Evolutionary conservation across 257 asterid species (phyloP).

Genomic region (Fraxinus anomala): DNA sequence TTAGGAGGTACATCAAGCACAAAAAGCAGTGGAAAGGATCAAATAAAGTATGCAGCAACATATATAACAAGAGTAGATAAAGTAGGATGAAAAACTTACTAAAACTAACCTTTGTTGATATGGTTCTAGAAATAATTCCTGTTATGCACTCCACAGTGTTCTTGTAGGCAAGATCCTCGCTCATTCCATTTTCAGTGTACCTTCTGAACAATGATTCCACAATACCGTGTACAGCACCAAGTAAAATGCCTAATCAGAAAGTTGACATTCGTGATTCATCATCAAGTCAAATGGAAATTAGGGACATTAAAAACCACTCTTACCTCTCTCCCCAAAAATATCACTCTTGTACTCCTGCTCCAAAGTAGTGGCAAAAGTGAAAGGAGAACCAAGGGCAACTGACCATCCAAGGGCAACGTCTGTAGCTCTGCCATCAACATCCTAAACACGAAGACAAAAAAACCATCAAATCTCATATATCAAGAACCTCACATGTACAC

Average conservation of each 20-base stretch:
- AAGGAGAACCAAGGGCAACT: conserved; percentile 93
- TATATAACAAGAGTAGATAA: background rate
- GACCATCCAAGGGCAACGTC: conserved; percentile 99
- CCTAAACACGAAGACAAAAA: conserved; percentile 37
- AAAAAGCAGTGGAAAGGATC: conserved; percentile 15
- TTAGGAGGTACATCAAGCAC: background rate
- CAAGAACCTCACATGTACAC: background rate
- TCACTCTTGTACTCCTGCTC: conserved; percentile 93
- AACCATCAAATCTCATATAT: conserved; percentile 18
- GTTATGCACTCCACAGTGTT: conserved; percentile 88
- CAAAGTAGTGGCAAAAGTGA: conserved; percentile 87
- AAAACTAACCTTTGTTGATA: conserved; percentile 73
- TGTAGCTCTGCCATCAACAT: conserved; percentile 94
- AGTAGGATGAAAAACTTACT: background rate
- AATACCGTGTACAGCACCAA: conserved; percentile 98
- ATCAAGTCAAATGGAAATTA: background rate
- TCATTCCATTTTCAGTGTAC: conserved; percentile 88
- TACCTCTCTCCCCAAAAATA: conserved; percentile 94
- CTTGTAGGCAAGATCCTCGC: conserved; percentile 90
- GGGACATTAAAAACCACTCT: conserved; percentile 15
- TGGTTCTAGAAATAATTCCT: conserved; percentile 77
- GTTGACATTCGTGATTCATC: conserved; percentile 19
- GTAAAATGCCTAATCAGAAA: conserved; percentile 69
- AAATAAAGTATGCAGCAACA: conserved; percentile 1
- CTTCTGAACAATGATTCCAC: conserved; percentile 91